These are phyloP conservation scores for Bipolaris oryzae DNA, from an alignment of 2,329 filamentous ascomycete genomes.

Conservation along the genomic window DNA sequence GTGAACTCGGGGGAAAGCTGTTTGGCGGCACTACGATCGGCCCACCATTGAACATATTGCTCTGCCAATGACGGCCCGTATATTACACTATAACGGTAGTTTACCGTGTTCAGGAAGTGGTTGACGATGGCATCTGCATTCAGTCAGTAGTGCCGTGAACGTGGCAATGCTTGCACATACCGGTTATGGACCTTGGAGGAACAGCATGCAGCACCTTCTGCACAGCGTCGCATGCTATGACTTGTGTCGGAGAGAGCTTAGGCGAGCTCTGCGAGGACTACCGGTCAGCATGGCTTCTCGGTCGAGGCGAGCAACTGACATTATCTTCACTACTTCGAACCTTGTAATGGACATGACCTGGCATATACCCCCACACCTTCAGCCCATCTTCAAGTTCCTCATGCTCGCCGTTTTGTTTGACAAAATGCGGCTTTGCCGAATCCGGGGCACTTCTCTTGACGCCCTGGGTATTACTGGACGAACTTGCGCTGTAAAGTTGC, in stretches of 20 bases:
- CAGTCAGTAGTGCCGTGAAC: slow-evolving; percentile 9
- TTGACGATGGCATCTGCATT: slow-evolving; percentile 54
- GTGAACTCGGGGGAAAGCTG: slow-evolving; percentile 53
- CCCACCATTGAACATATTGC: slow-evolving; percentile 57
- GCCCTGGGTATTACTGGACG: slow-evolving; percentile 20
- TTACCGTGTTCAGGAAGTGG: slow-evolving; percentile 53
- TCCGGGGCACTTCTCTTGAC: slow-evolving; percentile 30
- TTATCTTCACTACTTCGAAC: slow-evolving; percentile 30
- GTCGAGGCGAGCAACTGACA: not conserved
- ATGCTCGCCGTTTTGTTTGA: slow-evolving; percentile 7
- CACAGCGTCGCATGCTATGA: slow-evolving; percentile 33
- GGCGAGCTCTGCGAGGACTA: slow-evolving; percentile 4
- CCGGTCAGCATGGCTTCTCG: not conserved
- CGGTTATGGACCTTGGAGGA: slow-evolving; percentile 43
- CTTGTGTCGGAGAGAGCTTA: slow-evolving; percentile 18
- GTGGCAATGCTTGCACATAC: slow-evolving; percentile 11
- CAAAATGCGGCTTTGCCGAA: slow-evolving; percentile 10
- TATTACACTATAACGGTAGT: slow-evolving; percentile 55
- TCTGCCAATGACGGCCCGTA: slow-evolving; percentile 55
- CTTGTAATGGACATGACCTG: slow-evolving; percentile 43
- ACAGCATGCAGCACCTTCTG: slow-evolving; percentile 43
- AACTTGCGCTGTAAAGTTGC: slow-evolving; percentile 16
- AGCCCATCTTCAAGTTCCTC: slow-evolving; percentile 35
- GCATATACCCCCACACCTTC: slow-evolving; percentile 46
- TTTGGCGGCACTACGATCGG: slow-evolving; percentile 42